Conservation (phyloP, 78 protist species). For the Cavenderia fasciculata region DNA sequence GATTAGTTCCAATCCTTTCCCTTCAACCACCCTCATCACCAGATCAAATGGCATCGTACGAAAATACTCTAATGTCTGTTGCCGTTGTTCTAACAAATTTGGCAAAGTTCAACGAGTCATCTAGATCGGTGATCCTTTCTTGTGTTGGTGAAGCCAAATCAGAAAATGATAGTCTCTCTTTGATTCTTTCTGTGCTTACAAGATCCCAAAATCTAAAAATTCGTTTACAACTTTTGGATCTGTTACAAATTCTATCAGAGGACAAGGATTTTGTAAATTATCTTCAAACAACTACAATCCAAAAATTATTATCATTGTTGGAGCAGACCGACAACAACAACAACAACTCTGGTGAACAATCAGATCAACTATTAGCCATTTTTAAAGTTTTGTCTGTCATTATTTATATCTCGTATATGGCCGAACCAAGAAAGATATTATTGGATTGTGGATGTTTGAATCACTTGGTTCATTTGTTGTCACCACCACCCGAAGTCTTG, state of each 20-base stretch:
- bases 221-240: constrained; percentile 44
- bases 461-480: background rate
- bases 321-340: no score
- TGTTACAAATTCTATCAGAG: constrained; percentile 9
- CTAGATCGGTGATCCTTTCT: constrained; percentile 15
- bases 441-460: constrained; percentile 10
- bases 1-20: constrained; percentile 44
- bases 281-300: no score
- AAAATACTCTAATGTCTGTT: constrained; percentile 23
- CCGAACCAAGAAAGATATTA: background rate
- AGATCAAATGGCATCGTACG: constrained; percentile 3
- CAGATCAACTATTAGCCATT: no score
- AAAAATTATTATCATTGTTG: no score
- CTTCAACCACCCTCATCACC: no score
- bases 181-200: no score
- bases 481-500: constrained; percentile 65
- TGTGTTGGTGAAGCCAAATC: constrained; percentile 1
- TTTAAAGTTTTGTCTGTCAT: constrained; percentile 53
- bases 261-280: no score
- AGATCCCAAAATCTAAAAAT: background rate
- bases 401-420: background rate
- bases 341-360: no score
- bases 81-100: constrained; percentile 39
- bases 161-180: no score
- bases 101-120: background rate